Evolutionary conservation across 768 basidiomycete species (phyloP), one percentile per base, ranked within the genome.

Genomic region (Chlorophyllum brunneum): DNA sequence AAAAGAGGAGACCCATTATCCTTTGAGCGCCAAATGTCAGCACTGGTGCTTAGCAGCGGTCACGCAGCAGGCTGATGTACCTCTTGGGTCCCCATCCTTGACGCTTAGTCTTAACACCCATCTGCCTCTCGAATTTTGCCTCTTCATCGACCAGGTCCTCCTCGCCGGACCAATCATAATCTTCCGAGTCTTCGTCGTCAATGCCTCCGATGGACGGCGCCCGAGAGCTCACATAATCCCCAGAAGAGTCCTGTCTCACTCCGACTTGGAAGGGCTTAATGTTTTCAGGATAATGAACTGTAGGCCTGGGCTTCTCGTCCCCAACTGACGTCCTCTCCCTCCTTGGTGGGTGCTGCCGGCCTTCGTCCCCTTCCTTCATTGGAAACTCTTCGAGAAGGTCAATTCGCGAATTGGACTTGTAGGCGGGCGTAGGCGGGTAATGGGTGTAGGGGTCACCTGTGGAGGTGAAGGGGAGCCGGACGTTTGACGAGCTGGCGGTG

Each of bases 101-200:
- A 38, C 66, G 70, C 59, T 76, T 72, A 10, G 70, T 61, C 49
- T 69, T 70, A 4, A 70, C 63, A 22, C 85, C 85, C 71, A 85
- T 82, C 54, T 76, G 68, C 52, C 82, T 67, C 62, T 77, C 79
- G 44, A 83, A 86, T 61, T 81, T 83, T 38, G 80, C 79, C 56
- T 85, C 84, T 60, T 86, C 76, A 55, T 89, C 82, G 0, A 75
- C 79, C 15, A 92, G 70, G 60, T 91, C 86, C 49, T 88, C 88
- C 56, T 91, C 89, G 15, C 73, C 84, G 33, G 82, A 84, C 88
- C 88, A 89, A 62, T 91, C 83, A 54, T 83, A 88, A n/a, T 80
- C 75, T 1, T 76, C 72, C 0, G 78, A 75, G 9, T 78, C 78
- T 18, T 85, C 82, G 8, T 83, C 85, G 44, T 86, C 83, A 3